Conservation (phyloP, 805 yeast species). For the Wickerhamomyces bovis region DNA sequence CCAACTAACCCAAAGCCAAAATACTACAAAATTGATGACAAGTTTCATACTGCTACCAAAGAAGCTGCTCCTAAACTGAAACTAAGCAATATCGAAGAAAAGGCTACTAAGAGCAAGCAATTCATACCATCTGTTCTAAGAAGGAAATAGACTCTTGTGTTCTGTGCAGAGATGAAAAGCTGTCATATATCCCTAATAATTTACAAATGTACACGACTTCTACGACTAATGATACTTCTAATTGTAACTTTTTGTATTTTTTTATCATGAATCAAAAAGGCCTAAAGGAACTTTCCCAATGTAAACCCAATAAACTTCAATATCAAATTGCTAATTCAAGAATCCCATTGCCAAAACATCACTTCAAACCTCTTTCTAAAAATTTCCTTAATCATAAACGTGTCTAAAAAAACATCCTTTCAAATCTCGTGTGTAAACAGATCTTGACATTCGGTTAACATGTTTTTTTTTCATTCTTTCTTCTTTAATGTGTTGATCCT, state of each 20-base stretch:
- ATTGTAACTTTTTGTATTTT: background rate
- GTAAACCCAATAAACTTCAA: background rate
- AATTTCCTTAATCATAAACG: slow-evolving; percentile 6
- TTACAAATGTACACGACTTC: background rate
- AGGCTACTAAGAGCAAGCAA: background rate
- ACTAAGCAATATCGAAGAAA: slow-evolving; percentile 3
- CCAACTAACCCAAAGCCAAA: slow-evolving; percentile 22
- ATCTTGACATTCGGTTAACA: background rate
- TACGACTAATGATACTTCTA: background rate
- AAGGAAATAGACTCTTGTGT: background rate
- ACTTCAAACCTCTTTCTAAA: background rate
- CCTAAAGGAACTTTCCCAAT: background rate
- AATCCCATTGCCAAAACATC: background rate
- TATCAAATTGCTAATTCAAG: background rate
- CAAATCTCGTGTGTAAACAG: too few relatives aligned
- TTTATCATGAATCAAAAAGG: background rate
- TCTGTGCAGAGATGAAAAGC: too few relatives aligned
- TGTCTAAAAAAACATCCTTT: slow-evolving; percentile 2
- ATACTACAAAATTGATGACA: slow-evolving; percentile 13
- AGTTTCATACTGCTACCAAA: background rate
- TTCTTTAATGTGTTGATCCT: background rate
- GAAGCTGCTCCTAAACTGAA: background rate
- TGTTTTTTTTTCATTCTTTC: background rate
- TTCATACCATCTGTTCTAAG: slow-evolving; percentile 8
- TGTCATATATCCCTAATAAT: too few relatives aligned